Base-by-base conservation (phyloP, 148 eudicot genomes). In the Amaranthus cruentus region DNA sequence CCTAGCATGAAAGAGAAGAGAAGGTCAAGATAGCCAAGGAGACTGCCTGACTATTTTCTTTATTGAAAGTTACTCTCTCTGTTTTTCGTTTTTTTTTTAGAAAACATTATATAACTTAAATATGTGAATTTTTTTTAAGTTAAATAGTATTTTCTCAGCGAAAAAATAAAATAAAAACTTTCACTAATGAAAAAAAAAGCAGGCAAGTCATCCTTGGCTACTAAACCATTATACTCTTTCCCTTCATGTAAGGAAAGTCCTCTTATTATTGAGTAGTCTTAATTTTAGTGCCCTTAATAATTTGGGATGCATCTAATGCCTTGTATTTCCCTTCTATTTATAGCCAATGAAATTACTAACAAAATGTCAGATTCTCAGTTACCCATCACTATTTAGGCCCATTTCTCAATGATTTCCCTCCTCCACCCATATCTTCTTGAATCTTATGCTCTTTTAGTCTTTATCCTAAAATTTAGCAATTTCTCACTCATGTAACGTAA, bases 131-230 rank as follows among this genome's bases (percentile, higher is more conserved):
- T 44, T 44, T 18, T 18, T 18, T 18, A 18, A 18, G 18, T 18
- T 18, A 18, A 18, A 18, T 18, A 18, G 18, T 18, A 18, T 18
- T 18, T 18, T 18, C 18, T 18, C 18, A 64, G 14, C 15, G 65
- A 62, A 64, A 58, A 28, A 4, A 8, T 14, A 2, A 14, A 7
- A 2, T 15, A 76, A 43, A 57, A 38, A 73, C 56, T 63, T 66
- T 68, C 28, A 52, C 6, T 28, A 28, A 28, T 28, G 43, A 28
- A 58, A 15, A 63, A 28, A 49, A 55, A 55, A 49, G 73, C 77
- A 77, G 78, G 84, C 84, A 82, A 82, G 84, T 82, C 84, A 78
- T 82, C 84, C 84, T 78, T 82, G 84, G 82, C 84, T 82, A 82
- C 81, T 73, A 48, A 78, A 78, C 81, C 71, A 53, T 42, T 49